A percentile compares a stretch with the other conserved stretches of the same genome.
These are phyloP conservation scores for Westerdykella ornata DNA, from an alignment of 2,329 filamentous ascomycete species.

Conservation along the genomic window DNA sequence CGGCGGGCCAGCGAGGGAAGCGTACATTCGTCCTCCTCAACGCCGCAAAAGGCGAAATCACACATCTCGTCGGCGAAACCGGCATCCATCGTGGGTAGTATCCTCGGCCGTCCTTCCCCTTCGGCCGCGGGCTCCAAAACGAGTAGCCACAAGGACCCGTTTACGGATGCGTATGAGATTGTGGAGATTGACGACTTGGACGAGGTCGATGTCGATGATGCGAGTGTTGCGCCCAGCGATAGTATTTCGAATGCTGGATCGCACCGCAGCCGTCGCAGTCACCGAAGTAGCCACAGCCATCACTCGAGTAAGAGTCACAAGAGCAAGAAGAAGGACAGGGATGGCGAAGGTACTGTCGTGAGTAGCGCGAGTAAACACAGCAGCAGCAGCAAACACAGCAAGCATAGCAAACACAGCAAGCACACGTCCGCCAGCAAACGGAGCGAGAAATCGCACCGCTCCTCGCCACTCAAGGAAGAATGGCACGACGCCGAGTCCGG, in stretches of 20 bases:
- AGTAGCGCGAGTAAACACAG: neutral
- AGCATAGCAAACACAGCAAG: neutral
- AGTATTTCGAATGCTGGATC: slow-evolving; percentile 40
- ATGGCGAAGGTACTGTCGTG: neutral
- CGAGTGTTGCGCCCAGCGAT: slow-evolving; percentile 42
- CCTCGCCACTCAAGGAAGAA: slow-evolving; percentile 2
- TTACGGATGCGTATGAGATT: slow-evolving; percentile 31
- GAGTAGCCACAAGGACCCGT: slow-evolving; percentile 20
- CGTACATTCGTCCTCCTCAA: slow-evolving; percentile 29
- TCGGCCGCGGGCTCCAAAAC: too few species aligned
- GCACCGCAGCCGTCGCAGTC: slow-evolving; percentile 15
- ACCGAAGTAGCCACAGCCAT: slow-evolving; percentile 26
- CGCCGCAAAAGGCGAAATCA: slow-evolving; percentile 27
- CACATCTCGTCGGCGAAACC: slow-evolving; percentile 21
- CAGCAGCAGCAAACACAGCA: neutral
- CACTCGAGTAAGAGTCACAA: slow-evolving; percentile 12
- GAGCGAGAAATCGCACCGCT: slow-evolving; percentile 15
- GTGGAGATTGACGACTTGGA: slow-evolving; percentile 27
- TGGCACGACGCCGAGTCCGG: slow-evolving; percentile 4
- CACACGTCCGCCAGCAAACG: slow-evolving; percentile 7
- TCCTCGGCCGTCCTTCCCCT: slow-evolving; percentile 31
- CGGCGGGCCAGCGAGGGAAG: slow-evolving; percentile 27
- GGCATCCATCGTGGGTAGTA: slow-evolving; percentile 31
- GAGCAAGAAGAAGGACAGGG: slow-evolving; percentile 10
- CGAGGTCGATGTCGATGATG: slow-evolving; percentile 39